phyloP scores from a whole-genome alignment of 495 filamentous ascomycete species.

The Polyplosphaeria fusca region DNA sequence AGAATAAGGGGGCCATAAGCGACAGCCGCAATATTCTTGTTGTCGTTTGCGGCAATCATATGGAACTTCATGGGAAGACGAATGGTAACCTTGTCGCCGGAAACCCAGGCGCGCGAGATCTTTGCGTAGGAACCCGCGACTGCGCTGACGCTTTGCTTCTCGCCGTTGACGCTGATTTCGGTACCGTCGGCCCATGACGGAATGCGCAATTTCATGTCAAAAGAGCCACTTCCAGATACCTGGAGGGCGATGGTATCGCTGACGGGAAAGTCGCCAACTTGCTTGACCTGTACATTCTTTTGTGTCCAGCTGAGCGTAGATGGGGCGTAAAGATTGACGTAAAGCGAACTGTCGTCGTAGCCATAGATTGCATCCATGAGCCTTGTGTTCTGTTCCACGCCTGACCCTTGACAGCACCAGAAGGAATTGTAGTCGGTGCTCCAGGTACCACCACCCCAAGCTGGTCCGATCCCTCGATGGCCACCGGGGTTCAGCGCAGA shows the following conservation, averaged over 20 bases:
- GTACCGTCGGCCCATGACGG: conserved; percentile 39
- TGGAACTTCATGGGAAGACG: conserved; percentile 39
- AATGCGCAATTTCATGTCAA: conserved; percentile 38
- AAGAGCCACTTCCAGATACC: conserved; percentile 29
- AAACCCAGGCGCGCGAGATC: conserved; percentile 36
- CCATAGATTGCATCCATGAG: conserved; percentile 40
- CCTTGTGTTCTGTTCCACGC: conserved; percentile 41
- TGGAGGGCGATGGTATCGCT: conserved; percentile 35
- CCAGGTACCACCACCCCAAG: conserved; percentile 39
- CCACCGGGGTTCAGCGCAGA: conserved; percentile 40
- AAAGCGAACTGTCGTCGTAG: conserved; percentile 36
- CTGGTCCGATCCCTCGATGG: conserved; percentile 30
- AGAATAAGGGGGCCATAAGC: conserved; percentile 40
- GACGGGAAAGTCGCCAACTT: conserved; percentile 37
- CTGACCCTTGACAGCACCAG: conserved; percentile 42
- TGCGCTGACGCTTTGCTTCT: conserved; percentile 10
- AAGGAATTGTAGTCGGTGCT: conserved; percentile 39
- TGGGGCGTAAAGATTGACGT: conserved; percentile 41
- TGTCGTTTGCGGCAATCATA: conserved; percentile 40
- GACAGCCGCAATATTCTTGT: conserved; percentile 36
- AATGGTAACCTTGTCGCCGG: conserved; percentile 40
- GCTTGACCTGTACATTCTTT: conserved; percentile 32
- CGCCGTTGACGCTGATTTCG: conserved; percentile 38
- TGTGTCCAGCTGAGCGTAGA: conserved; percentile 39
- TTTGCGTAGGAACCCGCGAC: conserved; percentile 36